These are phyloP conservation scores for Chaetomium cochliodes DNA, from an alignment of 495 filamentous ascomycete genomes.

Conservation along the genomic window DNA sequence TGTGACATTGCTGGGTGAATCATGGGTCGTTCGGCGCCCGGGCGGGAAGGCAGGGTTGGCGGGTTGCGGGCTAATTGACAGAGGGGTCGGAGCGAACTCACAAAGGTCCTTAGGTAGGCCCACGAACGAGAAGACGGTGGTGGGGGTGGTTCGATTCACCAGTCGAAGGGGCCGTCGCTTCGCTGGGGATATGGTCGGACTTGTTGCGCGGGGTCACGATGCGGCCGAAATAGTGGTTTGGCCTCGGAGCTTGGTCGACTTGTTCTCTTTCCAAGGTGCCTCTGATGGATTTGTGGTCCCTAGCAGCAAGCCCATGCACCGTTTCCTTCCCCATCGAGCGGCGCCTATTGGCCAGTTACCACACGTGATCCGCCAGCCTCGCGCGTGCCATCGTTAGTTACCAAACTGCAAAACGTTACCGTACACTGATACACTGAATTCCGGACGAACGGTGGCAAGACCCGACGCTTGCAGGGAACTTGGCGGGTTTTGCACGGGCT, in stretches of 20 bases:
- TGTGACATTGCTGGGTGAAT: conserved; percentile 15
- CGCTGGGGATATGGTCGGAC: conserved; percentile 7
- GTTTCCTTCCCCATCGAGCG: neutral
- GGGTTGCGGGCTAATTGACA: conserved; percentile 21
- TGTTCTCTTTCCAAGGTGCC: conserved; percentile 24
- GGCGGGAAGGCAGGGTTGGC: conserved; percentile 17
- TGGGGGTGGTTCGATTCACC: neutral
- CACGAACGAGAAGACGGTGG: neutral
- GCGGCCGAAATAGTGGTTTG: conserved; percentile 21
- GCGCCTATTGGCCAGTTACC: conserved; percentile 20
- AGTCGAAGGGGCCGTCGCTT: neutral
- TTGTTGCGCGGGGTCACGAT: conserved; percentile 14
- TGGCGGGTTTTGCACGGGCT: too few relatives aligned
- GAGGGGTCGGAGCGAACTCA: conserved; percentile 22
- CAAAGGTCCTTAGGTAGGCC: conserved; percentile 8
- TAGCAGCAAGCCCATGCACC: neutral
- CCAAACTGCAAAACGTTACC: neutral
- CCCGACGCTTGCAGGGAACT: neutral
- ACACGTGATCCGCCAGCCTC: conserved; percentile 27
- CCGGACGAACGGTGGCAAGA: too few relatives aligned
- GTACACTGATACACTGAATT: neutral
- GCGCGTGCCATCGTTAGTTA: conserved; percentile 5
- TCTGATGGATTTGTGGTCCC: conserved; percentile 27
- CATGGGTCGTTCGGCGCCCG: conserved; percentile 13
- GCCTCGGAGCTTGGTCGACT: conserved; percentile 20